Evolutionary conservation across 2,329 filamentous ascomycete species (phyloP).

Genomic region (Fonsecaea nubica): DNA sequence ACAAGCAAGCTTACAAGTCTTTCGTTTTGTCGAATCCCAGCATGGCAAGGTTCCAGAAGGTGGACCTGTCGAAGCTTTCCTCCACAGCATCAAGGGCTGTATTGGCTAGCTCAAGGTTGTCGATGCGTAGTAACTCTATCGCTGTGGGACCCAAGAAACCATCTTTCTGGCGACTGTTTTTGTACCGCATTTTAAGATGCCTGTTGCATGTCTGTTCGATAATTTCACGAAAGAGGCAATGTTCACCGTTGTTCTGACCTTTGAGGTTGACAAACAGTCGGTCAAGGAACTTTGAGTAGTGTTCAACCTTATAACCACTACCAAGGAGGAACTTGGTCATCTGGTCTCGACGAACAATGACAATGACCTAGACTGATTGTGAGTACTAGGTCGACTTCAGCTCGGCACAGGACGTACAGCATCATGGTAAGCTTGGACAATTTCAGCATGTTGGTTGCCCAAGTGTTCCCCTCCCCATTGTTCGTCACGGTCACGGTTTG

Average conservation of each 20-base stretch:
- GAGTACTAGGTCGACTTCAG: slow-evolving; percentile 15
- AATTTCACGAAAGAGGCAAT: slow-evolving; percentile 19
- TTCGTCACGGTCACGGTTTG: slow-evolving; percentile 11
- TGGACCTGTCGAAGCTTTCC: background rate
- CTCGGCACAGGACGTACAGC: slow-evolving; percentile 16
- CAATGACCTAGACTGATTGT: slow-evolving; percentile 19
- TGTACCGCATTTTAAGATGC: slow-evolving; percentile 13
- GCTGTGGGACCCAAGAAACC: slow-evolving; percentile 16
- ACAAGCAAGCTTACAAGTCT: background rate
- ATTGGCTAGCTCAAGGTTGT: background rate
- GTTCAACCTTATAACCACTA: background rate
- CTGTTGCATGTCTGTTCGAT: slow-evolving; percentile 16
- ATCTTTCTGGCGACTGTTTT: slow-evolving; percentile 12
- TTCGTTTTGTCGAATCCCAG: background rate
- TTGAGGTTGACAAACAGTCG: slow-evolving; percentile 1
- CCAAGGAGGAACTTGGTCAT: slow-evolving; percentile 9
- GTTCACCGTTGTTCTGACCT: slow-evolving; percentile 3
- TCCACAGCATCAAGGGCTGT: background rate
- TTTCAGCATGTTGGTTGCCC: slow-evolving; percentile 16
- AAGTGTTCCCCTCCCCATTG: slow-evolving; percentile 13
- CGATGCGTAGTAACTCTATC: background rate
- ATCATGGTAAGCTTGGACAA: slow-evolving; percentile 19
- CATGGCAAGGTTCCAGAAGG: background rate
- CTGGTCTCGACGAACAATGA: slow-evolving; percentile 17
- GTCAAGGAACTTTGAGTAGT: background rate